These are phyloP conservation scores for Annona squamosa DNA, from an alignment of 164 flowering plant genomes.

Conservation along the genomic window DNA sequence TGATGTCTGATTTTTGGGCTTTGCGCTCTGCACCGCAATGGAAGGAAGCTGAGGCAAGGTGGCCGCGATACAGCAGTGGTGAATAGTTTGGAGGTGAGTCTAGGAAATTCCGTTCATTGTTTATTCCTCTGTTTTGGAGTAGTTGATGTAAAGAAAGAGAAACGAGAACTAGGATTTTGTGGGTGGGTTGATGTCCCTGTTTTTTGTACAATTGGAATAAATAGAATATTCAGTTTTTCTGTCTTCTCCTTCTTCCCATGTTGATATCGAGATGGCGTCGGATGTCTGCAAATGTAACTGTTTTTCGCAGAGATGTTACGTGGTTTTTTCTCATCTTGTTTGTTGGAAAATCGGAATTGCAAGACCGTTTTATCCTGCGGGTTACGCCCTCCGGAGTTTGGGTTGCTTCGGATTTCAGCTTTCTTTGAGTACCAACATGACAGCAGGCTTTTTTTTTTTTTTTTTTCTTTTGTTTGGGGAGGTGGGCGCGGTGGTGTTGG, in stretches of 20 bases:
- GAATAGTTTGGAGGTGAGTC: conserved; percentile 6
- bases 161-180: neutral
- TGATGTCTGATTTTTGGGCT: neutral
- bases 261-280: neutral
- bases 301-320: conserved; percentile 2
- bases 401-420: neutral
- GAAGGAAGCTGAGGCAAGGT: neutral
- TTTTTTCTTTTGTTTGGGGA: too few species aligned
- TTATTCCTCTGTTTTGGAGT: conserved; percentile 7
- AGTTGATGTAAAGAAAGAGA: conserved; percentile 1
- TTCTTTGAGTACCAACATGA: neutral
- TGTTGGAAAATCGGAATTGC: neutral
- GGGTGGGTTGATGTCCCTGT: conserved; percentile 2
- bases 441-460: too few species aligned
- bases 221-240: neutral
- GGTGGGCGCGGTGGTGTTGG: too few species aligned
- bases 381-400: neutral
- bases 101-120: conserved; percentile 3
- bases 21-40: neutral
- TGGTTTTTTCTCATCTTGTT: neutral
- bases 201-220: conserved; percentile 9
- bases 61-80: neutral
- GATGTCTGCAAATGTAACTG: conserved; percentile 9
- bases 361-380: neutral
- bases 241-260: neutral